Base-by-base conservation (phyloP, 129 eudicot genomes). In the Flaveria trinervia region DNA sequence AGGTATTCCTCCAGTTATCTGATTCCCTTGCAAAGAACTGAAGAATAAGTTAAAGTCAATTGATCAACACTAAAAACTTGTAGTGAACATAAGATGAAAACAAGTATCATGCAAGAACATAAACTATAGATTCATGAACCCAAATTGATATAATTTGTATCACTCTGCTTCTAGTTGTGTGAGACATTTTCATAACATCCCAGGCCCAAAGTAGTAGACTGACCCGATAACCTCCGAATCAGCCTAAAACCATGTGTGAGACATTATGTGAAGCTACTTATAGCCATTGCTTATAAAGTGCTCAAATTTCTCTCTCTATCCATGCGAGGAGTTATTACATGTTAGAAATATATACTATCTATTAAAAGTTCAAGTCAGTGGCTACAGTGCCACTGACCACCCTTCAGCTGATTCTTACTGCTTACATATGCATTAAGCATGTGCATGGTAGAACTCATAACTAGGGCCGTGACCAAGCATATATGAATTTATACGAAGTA, bases 1-100 rank as follows among this genome's bases (percentile, higher is more conserved):
- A 3, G 99, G 99, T 82, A 95, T 91, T 68, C 73, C 78, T 56
- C 99, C 99, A 15, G 85, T 89, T 81, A 95, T 95, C 74, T 82
- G 79, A 79, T 95, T 95, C 73, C 95, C 99, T 83, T 86, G 92
- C 83, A 95, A 60, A 17, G 87, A 70, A 11, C 99, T 95, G 85
- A 79, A 77, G 69, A n/a, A 64, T 12, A 64, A 30, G 7, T 30
- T 2, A 33, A 59, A 5, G 69, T 64, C 69, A 28, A 62, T 14
- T 15, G 22, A 62, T 20, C 68, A 8, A 15, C 45, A 14, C 45
- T 15, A 14, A 30, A 62, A 30, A 26, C 22, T 15, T 62, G 45
- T 5, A 30, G 15, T 11, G 22, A 62, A 28, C 43, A 62, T 28
- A 62, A 28, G 45, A 62, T 30, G 68, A 30, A 15, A 28, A 13